Evolutionary conservation across 441 rosid genomes (phyloP).

Genomic region (Bruguiera hainesii): DNA sequence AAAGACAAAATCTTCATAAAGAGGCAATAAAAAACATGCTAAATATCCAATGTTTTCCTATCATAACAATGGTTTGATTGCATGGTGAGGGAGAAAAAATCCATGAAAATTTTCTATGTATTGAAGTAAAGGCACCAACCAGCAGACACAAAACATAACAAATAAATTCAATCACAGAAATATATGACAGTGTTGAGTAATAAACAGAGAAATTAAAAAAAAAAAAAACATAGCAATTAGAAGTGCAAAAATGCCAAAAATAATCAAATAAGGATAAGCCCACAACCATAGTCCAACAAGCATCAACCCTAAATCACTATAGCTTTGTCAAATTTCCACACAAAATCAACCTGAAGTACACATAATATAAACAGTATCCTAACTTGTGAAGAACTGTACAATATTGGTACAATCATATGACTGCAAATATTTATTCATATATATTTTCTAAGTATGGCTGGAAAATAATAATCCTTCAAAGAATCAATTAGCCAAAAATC

Average conservation of each 20-base stretch:
- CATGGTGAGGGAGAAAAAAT: background rate
- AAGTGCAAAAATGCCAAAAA: background rate
- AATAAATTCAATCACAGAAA: background rate
- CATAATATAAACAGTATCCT: background rate
- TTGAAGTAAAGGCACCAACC: background rate
- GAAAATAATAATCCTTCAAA: background rate
- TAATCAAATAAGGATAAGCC: background rate
- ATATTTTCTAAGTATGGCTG: background rate
- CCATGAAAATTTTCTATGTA: background rate
- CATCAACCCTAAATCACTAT: background rate
- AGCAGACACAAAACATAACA: background rate
- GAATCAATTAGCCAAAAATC: background rate
- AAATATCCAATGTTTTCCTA: background rate
- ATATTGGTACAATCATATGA: background rate
- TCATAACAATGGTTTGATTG: background rate
- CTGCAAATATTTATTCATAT: background rate
- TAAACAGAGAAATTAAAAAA: background rate
- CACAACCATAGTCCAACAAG: background rate
- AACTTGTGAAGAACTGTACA: background rate
- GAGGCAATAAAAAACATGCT: background rate
- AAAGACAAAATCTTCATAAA: background rate
- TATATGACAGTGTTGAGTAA: background rate
- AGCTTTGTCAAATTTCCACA: background rate
- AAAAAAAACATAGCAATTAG: background rate
- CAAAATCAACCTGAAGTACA: background rate